phyloP scores from a whole-genome alignment of 192 early-diverging fungal species.

The Coemansia sp. region DNA sequence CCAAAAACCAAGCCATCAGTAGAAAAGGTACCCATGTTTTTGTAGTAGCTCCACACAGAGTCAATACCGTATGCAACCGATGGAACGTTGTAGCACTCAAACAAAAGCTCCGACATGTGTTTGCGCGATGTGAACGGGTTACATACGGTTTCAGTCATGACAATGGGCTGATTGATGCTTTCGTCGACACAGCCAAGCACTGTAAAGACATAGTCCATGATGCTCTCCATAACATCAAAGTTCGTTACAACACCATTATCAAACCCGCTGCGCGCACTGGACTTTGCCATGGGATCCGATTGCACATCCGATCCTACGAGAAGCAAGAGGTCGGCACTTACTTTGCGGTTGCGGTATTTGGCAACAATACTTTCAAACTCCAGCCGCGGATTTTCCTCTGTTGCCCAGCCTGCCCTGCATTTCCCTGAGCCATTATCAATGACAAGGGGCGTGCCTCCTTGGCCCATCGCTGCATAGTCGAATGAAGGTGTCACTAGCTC shows the following conservation, averaged over 20 bases:
- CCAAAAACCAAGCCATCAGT: slow-evolving; percentile 74
- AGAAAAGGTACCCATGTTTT: slow-evolving; percentile 60
- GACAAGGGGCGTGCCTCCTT: slow-evolving; percentile 58
- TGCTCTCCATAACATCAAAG: slow-evolving; percentile 66
- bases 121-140: slow-evolving; percentile 74
- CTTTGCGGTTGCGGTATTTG: slow-evolving; percentile 61
- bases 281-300: slow-evolving; percentile 43
- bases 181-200: slow-evolving; percentile 74
- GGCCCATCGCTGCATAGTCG: slow-evolving; percentile 56
- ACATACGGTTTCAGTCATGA: slow-evolving; percentile 87
- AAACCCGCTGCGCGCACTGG: slow-evolving; percentile 49
- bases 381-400: slow-evolving; percentile 53
- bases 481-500: slow-evolving; percentile 45
- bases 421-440: slow-evolving; percentile 78
- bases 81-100: slow-evolving; percentile 80
- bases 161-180: slow-evolving; percentile 75
- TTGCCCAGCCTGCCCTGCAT: slow-evolving; percentile 84
- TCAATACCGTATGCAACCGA: slow-evolving; percentile 86
- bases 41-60: slow-evolving; percentile 82
- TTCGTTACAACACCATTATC: slow-evolving; percentile 46
- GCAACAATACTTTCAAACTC: slow-evolving; percentile 77
- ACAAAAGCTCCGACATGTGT: slow-evolving; percentile 83
- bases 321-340: slow-evolving; percentile 26
- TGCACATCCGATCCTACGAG: slow-evolving; percentile 44
- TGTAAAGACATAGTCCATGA: slow-evolving; percentile 84